phyloP scores from a whole-genome alignment of 257 asterid species.

The Primulina tabacum region DNA sequence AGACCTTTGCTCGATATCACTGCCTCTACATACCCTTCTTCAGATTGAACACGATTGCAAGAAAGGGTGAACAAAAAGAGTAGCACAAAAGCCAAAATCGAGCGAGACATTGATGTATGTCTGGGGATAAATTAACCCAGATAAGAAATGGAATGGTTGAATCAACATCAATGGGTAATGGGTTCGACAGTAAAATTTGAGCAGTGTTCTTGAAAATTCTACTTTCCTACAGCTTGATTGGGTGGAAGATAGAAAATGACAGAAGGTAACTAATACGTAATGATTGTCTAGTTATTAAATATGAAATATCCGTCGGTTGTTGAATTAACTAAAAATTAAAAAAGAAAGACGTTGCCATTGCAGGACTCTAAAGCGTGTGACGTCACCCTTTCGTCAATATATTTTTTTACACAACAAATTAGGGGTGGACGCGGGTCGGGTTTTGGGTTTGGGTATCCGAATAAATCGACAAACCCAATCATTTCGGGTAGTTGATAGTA shows the following conservation, averaged over 20 bases:
- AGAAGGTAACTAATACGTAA: too few relatives aligned
- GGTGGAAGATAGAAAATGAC: background rate
- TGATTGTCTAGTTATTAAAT: too few relatives aligned
- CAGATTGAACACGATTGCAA: slow-evolving; percentile 36
- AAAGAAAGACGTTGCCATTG: too few relatives aligned
- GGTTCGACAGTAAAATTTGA: background rate
- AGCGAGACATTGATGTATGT: slow-evolving; percentile 35
- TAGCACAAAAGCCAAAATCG: slow-evolving; percentile 22
- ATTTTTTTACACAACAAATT: too few relatives aligned
- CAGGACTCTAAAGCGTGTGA: too few relatives aligned
- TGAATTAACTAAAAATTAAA: too few relatives aligned
- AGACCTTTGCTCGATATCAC: slow-evolving; percentile 75
- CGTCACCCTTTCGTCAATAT: too few relatives aligned
- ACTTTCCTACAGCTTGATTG: background rate
- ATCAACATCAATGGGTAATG: background rate
- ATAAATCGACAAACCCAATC: too few relatives aligned
- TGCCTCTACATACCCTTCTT: slow-evolving; percentile 51
- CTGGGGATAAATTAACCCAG: slow-evolving; percentile 13
- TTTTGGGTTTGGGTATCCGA: too few relatives aligned
- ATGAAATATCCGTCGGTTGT: too few relatives aligned
- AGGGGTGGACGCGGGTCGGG: too few relatives aligned
- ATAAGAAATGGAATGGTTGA: background rate
- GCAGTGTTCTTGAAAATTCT: background rate
- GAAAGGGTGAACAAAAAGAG: slow-evolving; percentile 26
- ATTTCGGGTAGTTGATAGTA: too few relatives aligned